Evolutionary conservation across 352 stramenopile genomes (phyloP).

Genomic region (Plasmopara muralis): DNA sequence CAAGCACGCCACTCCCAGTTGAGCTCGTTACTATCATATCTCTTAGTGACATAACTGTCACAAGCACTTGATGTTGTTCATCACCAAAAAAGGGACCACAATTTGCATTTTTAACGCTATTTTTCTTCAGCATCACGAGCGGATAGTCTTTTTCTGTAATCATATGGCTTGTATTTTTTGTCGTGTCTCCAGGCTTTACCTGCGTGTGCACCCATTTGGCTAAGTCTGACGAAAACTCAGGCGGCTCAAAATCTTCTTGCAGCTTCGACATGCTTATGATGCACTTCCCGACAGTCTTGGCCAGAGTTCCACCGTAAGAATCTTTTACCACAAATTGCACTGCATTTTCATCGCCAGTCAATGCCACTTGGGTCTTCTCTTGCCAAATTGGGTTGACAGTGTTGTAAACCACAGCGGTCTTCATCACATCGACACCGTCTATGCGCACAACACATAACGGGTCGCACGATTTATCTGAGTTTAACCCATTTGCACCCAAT

Average conservation of each 20-base stretch:
- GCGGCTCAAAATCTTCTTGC: slow-evolving; percentile 70
- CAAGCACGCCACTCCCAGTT: slow-evolving; percentile 58
- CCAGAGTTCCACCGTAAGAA: slow-evolving; percentile 71
- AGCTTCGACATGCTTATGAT: slow-evolving; percentile 67
- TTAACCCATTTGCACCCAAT: slow-evolving; percentile 57
- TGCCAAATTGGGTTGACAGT: slow-evolving; percentile 79
- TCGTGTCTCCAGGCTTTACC: slow-evolving; percentile 66
- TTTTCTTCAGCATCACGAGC: slow-evolving; percentile 57
- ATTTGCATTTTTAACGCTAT: slow-evolving; percentile 25
- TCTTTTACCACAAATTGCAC: slow-evolving; percentile 81
- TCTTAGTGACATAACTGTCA: slow-evolving; percentile 51
- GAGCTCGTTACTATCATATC: slow-evolving; percentile 62
- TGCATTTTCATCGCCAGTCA: slow-evolving; percentile 47
- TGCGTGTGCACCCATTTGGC: slow-evolving; percentile 77
- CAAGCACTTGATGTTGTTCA: slow-evolving; percentile 62
- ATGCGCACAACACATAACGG: slow-evolving; percentile 68
- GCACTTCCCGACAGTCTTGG: slow-evolving; percentile 73
- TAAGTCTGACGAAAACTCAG: slow-evolving; percentile 64
- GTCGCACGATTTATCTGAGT: slow-evolving; percentile 74
- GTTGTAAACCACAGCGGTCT: slow-evolving; percentile 78
- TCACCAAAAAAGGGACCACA: slow-evolving; percentile 32
- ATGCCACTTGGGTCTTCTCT: slow-evolving; percentile 55
- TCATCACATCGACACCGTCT: slow-evolving; percentile 59
- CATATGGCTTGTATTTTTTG: slow-evolving; percentile 75
- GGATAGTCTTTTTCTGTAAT: slow-evolving; percentile 77